Conservation (phyloP, 2,329 filamentous ascomycete species). For the Fusarium zealandicum region DNA sequence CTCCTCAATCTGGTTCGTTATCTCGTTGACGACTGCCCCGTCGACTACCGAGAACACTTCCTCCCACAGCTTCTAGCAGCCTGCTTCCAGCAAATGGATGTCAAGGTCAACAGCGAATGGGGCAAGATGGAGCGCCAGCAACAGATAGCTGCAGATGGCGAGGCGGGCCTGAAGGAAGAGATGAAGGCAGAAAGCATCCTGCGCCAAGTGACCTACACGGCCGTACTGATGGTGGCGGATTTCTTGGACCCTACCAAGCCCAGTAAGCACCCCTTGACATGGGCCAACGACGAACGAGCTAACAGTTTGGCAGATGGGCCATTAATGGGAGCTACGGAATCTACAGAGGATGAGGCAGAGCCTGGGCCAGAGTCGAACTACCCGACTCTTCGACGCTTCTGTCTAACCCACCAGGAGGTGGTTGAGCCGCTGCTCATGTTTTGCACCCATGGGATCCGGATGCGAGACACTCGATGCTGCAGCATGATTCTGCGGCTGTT, state of each 20-base stretch:
- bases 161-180: constrained; percentile 84
- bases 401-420: constrained; percentile 77
- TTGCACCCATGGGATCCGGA: constrained; percentile 86
- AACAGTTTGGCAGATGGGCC: constrained; percentile 43
- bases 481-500: constrained; percentile 87
- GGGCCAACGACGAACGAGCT: constrained; percentile 11
- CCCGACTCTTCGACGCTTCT: constrained; percentile 79
- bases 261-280: constrained; percentile 55
- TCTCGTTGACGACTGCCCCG: constrained; percentile 90
- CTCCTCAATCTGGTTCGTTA: constrained; percentile 87
- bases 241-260: constrained; percentile 78
- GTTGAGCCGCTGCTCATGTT: constrained; percentile 91
- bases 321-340: constrained; percentile 39
- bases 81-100: constrained; percentile 85
- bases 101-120: constrained; percentile 90
- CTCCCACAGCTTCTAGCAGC: constrained; percentile 82
- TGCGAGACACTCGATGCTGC: constrained; percentile 89
- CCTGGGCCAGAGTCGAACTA: constrained; percentile 48
- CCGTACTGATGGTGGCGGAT: constrained; percentile 89
- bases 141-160: constrained; percentile 69
- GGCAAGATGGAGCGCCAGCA: constrained; percentile 73
- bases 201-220: constrained; percentile 88
- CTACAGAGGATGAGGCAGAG: constrained; percentile 36
- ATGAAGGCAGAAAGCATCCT: constrained; percentile 98
- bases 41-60: constrained; percentile 78